These are phyloP conservation scores for Magnaporthiopsis rhizophila DNA, from an alignment of 2,329 filamentous ascomycete genomes.

Conservation along the genomic window DNA sequence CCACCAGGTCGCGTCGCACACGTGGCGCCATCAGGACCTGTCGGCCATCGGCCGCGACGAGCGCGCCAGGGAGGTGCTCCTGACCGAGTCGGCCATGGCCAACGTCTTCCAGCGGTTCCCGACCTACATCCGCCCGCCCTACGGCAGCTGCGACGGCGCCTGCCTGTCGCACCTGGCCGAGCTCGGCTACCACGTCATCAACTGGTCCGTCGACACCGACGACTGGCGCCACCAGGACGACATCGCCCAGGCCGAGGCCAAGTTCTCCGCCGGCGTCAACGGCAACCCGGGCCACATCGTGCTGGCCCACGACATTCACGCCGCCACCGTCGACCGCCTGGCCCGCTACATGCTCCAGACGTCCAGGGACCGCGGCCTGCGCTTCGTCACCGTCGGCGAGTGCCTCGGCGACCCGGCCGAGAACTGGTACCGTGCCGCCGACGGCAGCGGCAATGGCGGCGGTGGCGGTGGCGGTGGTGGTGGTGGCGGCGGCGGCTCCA, in stretches of 20 bases:
- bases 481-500: background rate
- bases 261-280: background rate
- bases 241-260: slow-evolving; percentile 1
- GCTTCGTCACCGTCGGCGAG: slow-evolving; percentile 37
- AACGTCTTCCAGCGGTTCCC: slow-evolving; percentile 29
- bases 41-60: slow-evolving; percentile 18
- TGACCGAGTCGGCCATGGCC: slow-evolving; percentile 33
- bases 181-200: slow-evolving; percentile 26
- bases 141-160: slow-evolving; percentile 19
- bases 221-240: slow-evolving; percentile 16
- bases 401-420: slow-evolving; percentile 33
- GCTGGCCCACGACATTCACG: slow-evolving; percentile 35
- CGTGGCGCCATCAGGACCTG: slow-evolving; percentile 31
- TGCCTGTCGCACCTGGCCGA: slow-evolving; percentile 19
- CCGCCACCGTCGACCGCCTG: slow-evolving; percentile 33
- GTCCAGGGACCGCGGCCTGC: slow-evolving; percentile 29
- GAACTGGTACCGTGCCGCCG: slow-evolving; percentile 36
- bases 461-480: background rate
- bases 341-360: slow-evolving; percentile 34
- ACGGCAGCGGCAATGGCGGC: background rate
- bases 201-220: slow-evolving; percentile 23
- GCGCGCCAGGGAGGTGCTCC: slow-evolving; percentile 29
- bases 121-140: slow-evolving; percentile 33
- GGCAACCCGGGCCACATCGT: slow-evolving; percentile 4
- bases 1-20: slow-evolving; percentile 34